Percentiles rank a stretch among this genome's conserved stretches.
These are phyloP conservation scores for Vanderwaltozyma polyspora DNA, from an alignment of 805 yeast species.

Conservation along the genomic window DNA sequence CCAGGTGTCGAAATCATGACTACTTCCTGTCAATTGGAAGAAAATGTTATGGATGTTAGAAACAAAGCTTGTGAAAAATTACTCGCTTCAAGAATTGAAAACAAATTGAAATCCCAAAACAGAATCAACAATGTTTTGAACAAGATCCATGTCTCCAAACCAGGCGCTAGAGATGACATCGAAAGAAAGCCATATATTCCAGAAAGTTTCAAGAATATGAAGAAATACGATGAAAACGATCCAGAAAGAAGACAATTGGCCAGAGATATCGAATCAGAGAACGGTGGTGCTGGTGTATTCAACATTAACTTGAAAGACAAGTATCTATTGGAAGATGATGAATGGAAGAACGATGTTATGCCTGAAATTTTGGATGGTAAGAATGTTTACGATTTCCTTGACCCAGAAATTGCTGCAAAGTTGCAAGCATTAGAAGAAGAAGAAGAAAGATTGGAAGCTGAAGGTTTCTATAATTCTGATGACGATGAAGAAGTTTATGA, in stretches of 20 bases:
- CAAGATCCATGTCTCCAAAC: slow-evolving; percentile 90
- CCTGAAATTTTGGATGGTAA: slow-evolving; percentile 95
- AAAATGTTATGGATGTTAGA: slow-evolving; percentile 89
- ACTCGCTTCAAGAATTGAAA: slow-evolving; percentile 90
- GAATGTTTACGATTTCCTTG: slow-evolving; percentile 94
- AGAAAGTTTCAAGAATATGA: slow-evolving; percentile 48
- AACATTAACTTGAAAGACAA: slow-evolving; percentile 88
- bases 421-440: slow-evolving; percentile 93
- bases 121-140: slow-evolving; percentile 81
- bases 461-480: slow-evolving; percentile 93
- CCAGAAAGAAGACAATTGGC: slow-evolving; percentile 75
- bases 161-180: slow-evolving; percentile 78
- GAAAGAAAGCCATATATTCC: slow-evolving; percentile 77
- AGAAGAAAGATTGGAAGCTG: slow-evolving; percentile 84
- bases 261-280: slow-evolving; percentile 81
- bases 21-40: slow-evolving; percentile 88
- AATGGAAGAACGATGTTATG: slow-evolving; percentile 95
- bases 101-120: slow-evolving; percentile 85
- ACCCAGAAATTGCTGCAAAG: slow-evolving; percentile 88
- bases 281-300: slow-evolving; percentile 98
- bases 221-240: slow-evolving; percentile 66
- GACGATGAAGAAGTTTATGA: slow-evolving; percentile 63
- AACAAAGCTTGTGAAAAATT: slow-evolving; percentile 96
- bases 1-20: slow-evolving; percentile 88
- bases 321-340: slow-evolving; percentile 86